These are phyloP conservation scores for Aspergillus arachidicola DNA, from an alignment of 2,329 filamentous ascomycete species.

Conservation along the genomic window DNA sequence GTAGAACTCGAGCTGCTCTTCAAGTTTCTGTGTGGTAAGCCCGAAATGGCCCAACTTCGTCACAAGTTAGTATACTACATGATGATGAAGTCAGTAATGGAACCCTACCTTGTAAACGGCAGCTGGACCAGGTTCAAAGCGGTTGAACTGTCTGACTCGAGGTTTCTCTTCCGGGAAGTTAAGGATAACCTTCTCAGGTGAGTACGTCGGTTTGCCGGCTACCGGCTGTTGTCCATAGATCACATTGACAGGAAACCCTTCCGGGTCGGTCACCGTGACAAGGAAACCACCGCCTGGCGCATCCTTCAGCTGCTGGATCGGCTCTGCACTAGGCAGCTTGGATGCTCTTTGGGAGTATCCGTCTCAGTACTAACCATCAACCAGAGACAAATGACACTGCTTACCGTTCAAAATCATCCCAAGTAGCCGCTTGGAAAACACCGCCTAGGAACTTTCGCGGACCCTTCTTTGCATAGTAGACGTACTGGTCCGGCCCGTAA, in stretches of 20 bases:
- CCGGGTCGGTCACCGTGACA: conserved; percentile 42
- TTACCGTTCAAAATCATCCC: conserved; percentile 16
- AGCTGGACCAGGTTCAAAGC: conserved; percentile 33
- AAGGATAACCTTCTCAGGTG: conserved; percentile 14
- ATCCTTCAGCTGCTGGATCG: conserved; percentile 33
- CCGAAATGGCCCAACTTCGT: conserved; percentile 33
- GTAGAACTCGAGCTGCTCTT: conserved; percentile 29
- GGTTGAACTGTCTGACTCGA: conserved; percentile 29
- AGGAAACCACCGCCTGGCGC: conserved; percentile 45
- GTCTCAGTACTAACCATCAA: neutral
- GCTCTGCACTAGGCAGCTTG: conserved; percentile 29
- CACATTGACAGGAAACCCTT: conserved; percentile 45
- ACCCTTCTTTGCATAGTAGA: conserved; percentile 25
- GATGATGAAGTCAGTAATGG: neutral
- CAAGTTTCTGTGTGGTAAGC: conserved; percentile 30
- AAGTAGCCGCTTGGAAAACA: conserved; percentile 41
- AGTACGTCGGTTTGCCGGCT: conserved; percentile 16
- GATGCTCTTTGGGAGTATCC: conserved; percentile 16
- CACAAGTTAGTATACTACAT: neutral
- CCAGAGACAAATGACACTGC: conserved; percentile 5
- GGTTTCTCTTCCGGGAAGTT: conserved; percentile 33
- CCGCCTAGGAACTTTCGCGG: conserved; percentile 39
- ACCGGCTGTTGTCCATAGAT: conserved; percentile 39
- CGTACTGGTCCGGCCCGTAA: conserved; percentile 24
- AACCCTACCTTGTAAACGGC: conserved; percentile 33